phyloP scores from a whole-genome alignment of 2,329 filamentous ascomycete genomes.

The Fusarium sp. region DNA sequence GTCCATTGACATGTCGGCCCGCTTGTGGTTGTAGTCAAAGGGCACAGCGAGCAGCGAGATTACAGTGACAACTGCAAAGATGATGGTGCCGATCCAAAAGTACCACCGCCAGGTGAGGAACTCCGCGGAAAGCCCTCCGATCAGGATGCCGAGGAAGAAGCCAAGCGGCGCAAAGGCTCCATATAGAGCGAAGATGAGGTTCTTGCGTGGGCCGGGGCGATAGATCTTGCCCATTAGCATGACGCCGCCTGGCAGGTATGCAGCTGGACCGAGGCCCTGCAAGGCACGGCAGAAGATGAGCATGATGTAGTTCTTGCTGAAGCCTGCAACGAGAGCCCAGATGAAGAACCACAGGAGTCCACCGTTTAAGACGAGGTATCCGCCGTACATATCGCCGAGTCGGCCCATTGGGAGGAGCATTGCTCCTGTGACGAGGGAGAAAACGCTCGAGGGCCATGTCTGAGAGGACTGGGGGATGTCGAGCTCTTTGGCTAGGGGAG shows the following conservation, averaged over 20 bases:
- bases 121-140: slow-evolving; percentile 72
- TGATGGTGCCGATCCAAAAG: slow-evolving; percentile 71
- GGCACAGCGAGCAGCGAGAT: slow-evolving; percentile 57
- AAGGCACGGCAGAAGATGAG: slow-evolving; percentile 79
- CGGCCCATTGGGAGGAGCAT: slow-evolving; percentile 74
- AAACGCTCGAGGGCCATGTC: slow-evolving; percentile 75
- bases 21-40: slow-evolving; percentile 47
- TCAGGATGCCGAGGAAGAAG: slow-evolving; percentile 74
- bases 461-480: slow-evolving; percentile 70
- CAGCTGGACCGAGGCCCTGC: slow-evolving; percentile 79
- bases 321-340: slow-evolving; percentile 78
- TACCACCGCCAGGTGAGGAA: slow-evolving; percentile 75
- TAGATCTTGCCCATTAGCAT: slow-evolving; percentile 78
- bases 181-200: slow-evolving; percentile 72
- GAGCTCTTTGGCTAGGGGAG: slow-evolving; percentile 71
- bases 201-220: slow-evolving; percentile 78
- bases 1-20: slow-evolving; percentile 63
- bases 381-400: slow-evolving; percentile 72
- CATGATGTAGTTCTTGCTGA: slow-evolving; percentile 76
- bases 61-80: slow-evolving; percentile 61
- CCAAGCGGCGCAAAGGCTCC: slow-evolving; percentile 68
- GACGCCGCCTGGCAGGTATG: slow-evolving; percentile 77
- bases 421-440: slow-evolving; percentile 67
- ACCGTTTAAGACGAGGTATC: slow-evolving; percentile 68
- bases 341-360: slow-evolving; percentile 74